phyloP scores from a whole-genome alignment of 768 basidiomycete species.

The Tephrocybe sp. region DNA sequence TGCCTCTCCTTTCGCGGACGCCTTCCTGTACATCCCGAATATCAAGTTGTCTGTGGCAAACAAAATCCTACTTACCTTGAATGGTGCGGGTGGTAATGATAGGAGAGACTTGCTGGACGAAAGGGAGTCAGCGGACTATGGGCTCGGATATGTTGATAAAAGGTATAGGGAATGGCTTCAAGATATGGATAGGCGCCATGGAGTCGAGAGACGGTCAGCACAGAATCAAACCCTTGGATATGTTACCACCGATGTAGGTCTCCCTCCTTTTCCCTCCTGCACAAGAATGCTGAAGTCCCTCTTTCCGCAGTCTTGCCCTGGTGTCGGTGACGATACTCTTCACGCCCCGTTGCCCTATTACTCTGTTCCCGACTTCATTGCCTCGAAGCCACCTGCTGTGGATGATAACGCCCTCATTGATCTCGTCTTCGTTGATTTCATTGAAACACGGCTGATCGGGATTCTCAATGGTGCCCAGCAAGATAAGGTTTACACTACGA shows the following conservation, averaged over 20 bases:
- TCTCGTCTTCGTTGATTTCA: slow-evolving; percentile 76
- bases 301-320: slow-evolving; percentile 58
- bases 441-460: slow-evolving; percentile 48
- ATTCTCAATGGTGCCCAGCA: slow-evolving; percentile 62
- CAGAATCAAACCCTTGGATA: slow-evolving; percentile 69
- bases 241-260: slow-evolving; percentile 46
- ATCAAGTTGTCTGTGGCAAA: slow-evolving; percentile 52
- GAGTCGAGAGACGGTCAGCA: slow-evolving; percentile 40
- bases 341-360: slow-evolving; percentile 65
- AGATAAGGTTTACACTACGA: slow-evolving; percentile 45
- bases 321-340: slow-evolving; percentile 69
- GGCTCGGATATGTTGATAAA: slow-evolving; percentile 4
- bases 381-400: slow-evolving; percentile 52
- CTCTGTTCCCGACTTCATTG: slow-evolving; percentile 56
- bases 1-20: slow-evolving; percentile 66
- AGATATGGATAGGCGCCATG: slow-evolving; percentile 48
- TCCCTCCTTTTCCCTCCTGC: background rate
- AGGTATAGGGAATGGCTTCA: slow-evolving; percentile 46
- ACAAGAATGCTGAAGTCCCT: background rate
- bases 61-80: slow-evolving; percentile 53
- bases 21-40: slow-evolving; percentile 61
- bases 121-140: slow-evolving; percentile 27
- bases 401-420: slow-evolving; percentile 56
- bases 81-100: slow-evolving; percentile 28
- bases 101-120: slow-evolving; percentile 24